Base-by-base conservation (phyloP, 1,139 yeast species). In the Yamadazyma mexicana region DNA sequence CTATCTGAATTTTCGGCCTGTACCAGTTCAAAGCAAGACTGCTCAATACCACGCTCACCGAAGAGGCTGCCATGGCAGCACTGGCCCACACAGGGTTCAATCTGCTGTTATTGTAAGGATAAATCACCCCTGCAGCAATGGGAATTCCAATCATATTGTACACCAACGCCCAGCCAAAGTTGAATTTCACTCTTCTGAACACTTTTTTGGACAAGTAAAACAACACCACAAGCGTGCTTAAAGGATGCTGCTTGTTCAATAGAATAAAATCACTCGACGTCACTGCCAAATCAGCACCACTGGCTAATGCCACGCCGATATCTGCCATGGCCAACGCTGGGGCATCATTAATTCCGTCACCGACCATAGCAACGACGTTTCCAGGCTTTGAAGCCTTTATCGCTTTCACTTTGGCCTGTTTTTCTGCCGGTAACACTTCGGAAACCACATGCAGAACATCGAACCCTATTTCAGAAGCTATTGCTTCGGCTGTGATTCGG, bases 341-440 rank as follows among this genome's bases (percentile, higher is more conserved):
- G 0, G 83, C 82, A 57, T 79, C 84, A 52, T 79, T 79, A 18
- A 79, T 76, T 24, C 83, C 84, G 56, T 79, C 84, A 10, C 84
- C 84, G 22, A 79, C 75, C 83, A 79, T 78, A 0, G 82, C 82
- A 18, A 77, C 79, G 1, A 70, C 56, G 3, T 55, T 54, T 3
- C 55, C 49, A 38, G 52, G 56, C 5, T 64, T 59, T 14, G 48
- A 31, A 12, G 56, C 57, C 51, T 81, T 84, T 17, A 86, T 66
- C 66, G 72, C 65, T 47, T 73, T 66, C 29, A 86, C 66, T 50
- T 76, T 75, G 10, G 68, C 73, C 17, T 87, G 83, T 57, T 86
- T 86, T 42, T 81, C 87, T 39, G 79, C 78, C 0, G 94, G 94
- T 29, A 85, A 62, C 5, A 86, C 92, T 35, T 81, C 87, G 17